Evolutionary conservation across 1,284 basidiomycete species (phyloP).

Genomic region (Fomitiporia mediterranea): DNA sequence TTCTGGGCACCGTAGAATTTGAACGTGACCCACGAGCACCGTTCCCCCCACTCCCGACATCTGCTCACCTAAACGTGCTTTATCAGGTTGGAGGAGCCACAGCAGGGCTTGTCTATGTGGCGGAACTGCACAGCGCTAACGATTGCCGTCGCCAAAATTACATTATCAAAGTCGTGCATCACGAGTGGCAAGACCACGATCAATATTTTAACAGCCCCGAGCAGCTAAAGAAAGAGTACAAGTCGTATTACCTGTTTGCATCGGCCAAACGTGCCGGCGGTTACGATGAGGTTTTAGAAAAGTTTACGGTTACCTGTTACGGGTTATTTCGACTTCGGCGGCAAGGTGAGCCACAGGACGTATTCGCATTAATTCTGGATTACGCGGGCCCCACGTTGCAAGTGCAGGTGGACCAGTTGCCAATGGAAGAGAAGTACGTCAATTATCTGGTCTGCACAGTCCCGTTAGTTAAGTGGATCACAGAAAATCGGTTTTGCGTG

Average conservation of each 20-base stretch:
- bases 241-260: slow-evolving; percentile 3
- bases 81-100: not conserved
- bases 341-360: not conserved
- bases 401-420: not conserved
- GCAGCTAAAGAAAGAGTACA: not conserved
- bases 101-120: not conserved
- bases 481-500: not conserved
- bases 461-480: not conserved
- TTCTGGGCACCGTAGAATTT: not conserved
- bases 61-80: not conserved
- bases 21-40: not conserved
- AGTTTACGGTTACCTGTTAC: slow-evolving; percentile 1
- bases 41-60: not conserved
- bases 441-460: not conserved
- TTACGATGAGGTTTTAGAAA: not conserved
- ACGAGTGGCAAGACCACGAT: not conserved
- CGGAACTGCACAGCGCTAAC: not conserved
- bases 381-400: not conserved
- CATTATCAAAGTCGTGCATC: not conserved
- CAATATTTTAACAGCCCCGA: not conserved
- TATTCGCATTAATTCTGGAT: not conserved
- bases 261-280: not conserved
- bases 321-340: not conserved
- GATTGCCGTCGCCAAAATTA: not conserved
- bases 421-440: not conserved